phyloP scores from a whole-genome alignment of 2,329 filamentous ascomycete species.

The Emericellopsis cladophorae region DNA sequence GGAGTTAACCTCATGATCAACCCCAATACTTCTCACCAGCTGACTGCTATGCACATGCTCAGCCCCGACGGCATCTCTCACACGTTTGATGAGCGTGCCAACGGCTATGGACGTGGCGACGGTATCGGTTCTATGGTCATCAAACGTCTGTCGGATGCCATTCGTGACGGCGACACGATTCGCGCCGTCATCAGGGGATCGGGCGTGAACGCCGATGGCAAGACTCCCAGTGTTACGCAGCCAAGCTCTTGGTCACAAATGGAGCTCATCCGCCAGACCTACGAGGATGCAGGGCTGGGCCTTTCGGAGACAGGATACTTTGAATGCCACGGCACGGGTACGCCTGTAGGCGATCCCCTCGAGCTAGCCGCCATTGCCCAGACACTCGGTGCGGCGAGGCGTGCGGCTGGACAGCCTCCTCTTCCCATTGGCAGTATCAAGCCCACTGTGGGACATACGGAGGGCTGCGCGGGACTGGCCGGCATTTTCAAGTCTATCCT shows the following conservation, averaged over 20 bases:
- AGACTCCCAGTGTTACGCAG: conserved; percentile 14
- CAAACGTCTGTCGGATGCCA: conserved; percentile 43
- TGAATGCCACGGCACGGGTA: conserved; percentile 21
- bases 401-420: conserved; percentile 6
- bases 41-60: conserved; percentile 21
- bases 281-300: conserved; percentile 12
- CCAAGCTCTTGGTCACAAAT: neutral
- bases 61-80: conserved; percentile 35
- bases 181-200: neutral
- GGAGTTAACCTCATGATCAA: conserved; percentile 5
- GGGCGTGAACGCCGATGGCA: neutral
- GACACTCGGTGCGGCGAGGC: conserved; percentile 5
- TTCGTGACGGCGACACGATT: conserved; percentile 28
- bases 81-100: conserved; percentile 43
- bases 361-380: conserved; percentile 5
- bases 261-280: conserved; percentile 12
- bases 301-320: conserved; percentile 11
- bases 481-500: conserved; percentile 3
- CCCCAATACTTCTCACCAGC: conserved; percentile 4
- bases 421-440: conserved; percentile 5
- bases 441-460: conserved; percentile 8
- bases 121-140: conserved; percentile 46
- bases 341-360: neutral
- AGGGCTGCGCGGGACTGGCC: conserved; percentile 6
- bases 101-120: conserved; percentile 53